Conservation (phyloP, 2,329 filamentous ascomycete species). For the Ophiocordyceps robertsii region DNA sequence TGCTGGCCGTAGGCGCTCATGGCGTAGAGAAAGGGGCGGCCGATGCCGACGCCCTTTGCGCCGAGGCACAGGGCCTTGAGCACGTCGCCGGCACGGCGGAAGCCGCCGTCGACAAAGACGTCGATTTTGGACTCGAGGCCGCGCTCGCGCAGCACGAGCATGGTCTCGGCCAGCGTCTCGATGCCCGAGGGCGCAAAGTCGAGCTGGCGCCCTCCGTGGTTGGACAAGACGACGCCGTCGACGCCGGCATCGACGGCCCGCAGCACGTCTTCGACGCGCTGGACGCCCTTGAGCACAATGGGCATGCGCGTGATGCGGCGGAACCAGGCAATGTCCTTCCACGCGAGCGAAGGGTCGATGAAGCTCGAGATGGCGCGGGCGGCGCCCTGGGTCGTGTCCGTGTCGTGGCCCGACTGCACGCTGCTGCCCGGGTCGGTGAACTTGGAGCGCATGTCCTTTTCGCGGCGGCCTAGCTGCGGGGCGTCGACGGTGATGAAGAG, state of each 20-base stretch:
- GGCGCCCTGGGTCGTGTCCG: conserved; percentile 83
- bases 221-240: conserved; percentile 84
- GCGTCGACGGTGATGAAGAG: conserved; percentile 98
- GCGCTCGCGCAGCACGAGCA: conserved; percentile 67
- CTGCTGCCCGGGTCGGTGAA: conserved; percentile 72
- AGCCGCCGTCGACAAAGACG: conserved; percentile 81
- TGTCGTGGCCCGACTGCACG: conserved; percentile 63
- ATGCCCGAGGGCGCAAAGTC: conserved; percentile 83
- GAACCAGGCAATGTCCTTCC: conserved; percentile 95
- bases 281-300: conserved; percentile 91
- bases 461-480: conserved; percentile 82
- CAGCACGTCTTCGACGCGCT: conserved; percentile 89
- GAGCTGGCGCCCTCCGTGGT: conserved; percentile 89
- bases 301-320: conserved; percentile 82
- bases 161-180: conserved; percentile 84
- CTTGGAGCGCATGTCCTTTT: conserved; percentile 96
- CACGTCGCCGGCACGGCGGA: conserved; percentile 84
- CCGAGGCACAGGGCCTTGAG: conserved; percentile 91
- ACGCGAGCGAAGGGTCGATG: conserved; percentile 87
- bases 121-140: conserved; percentile 63
- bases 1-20: conserved; percentile 84
- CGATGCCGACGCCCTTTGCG: conserved; percentile 85
- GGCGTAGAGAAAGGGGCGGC: conserved; percentile 86
- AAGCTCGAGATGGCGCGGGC: conserved; percentile 91
- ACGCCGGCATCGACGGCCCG: conserved; percentile 71